phyloP scores from a whole-genome alignment of 1,139 yeast genomes.

The Candida frijolesensis region DNA sequence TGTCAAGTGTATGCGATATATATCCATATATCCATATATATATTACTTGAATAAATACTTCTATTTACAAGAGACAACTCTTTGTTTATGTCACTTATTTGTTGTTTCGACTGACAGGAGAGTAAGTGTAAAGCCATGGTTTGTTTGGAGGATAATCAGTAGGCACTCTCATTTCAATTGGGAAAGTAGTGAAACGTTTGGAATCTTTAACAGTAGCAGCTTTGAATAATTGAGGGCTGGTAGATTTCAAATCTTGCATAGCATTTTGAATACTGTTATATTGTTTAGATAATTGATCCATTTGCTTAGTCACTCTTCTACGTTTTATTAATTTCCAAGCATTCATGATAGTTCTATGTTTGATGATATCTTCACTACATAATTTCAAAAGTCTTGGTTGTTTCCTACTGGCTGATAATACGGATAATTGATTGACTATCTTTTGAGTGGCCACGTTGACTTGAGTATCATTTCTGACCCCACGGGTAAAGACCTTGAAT shows the following conservation, averaged over 20 bases:
- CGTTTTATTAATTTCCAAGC: conserved; percentile 78
- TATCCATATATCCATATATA: neutral
- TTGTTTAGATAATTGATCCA: conserved; percentile 58
- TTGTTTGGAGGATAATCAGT: conserved; percentile 88
- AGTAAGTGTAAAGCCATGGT: conserved; percentile 75
- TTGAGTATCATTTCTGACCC: conserved; percentile 31
- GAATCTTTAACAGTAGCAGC: conserved; percentile 41
- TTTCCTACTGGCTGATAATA: conserved; percentile 82
- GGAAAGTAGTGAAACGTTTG: conserved; percentile 50
- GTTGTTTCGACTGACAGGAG: conserved; percentile 14
- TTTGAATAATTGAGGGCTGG: conserved; percentile 51
- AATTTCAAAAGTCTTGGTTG: conserved; percentile 81
- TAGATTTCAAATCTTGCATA: conserved; percentile 64
- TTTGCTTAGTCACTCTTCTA: conserved; percentile 45
- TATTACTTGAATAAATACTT: neutral
- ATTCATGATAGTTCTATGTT: conserved; percentile 79
- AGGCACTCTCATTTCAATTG: conserved; percentile 82
- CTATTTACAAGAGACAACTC: conserved; percentile 11
- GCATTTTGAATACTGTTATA: conserved; percentile 70
- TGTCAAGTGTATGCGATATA: conserved; percentile 1
- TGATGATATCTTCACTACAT: conserved; percentile 78
- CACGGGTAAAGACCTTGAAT: conserved; percentile 32
- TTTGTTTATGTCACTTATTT: conserved; percentile 2
- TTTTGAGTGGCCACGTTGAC: conserved; percentile 64
- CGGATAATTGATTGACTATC: conserved; percentile 77